Evolutionary conservation across 768 basidiomycete species (phyloP), one percentile per base, ranked within the genome.

Genomic region (Lactarius hengduanensis): DNA sequence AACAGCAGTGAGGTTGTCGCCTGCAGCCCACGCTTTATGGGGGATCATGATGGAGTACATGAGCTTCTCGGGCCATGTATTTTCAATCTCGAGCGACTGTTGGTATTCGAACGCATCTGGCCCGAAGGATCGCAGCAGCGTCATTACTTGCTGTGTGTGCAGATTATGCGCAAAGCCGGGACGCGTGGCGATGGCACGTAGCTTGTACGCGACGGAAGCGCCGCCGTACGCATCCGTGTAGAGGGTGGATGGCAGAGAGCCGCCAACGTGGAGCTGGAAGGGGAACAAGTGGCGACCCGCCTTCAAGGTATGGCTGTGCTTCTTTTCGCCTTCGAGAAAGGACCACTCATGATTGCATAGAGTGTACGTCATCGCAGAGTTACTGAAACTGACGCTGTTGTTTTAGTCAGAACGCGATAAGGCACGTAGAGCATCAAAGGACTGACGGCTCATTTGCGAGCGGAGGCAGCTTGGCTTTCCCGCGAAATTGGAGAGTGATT

Each of bases 61-160:
- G 77, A 97, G 80, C 79, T 98, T 98, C 26, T 90, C 90, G 0
- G 96, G 95, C 96, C 96, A 98, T 18, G 94, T 95, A 76, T 96
- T 97, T 77, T 97, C 92, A 70, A 93, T 89, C 76, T 98, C 96
- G 65, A 97, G 83, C 2, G 94, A 94, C 74, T 98, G 95, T 72
- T 94, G 96, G 80, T 93, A 98, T 76, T 98, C 96, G 71, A 97
- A 84, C 0, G 96, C 90, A 68, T 95, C 94, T 1, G 85, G 75
- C 22, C 86, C 80, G 73, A 95, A 89, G 4, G 89, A 86, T 56
- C 94, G 86, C 57, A 91, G 71, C 67, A 98, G 79, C 64, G 81
- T 77, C 58, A 98, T 84, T 13, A 87, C 83, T 58, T 80, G 78
- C 43, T 80, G 77, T 2, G 85, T 80, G 61, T 88, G 84, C 64